phyloP scores from a whole-genome alignment of 768 basidiomycete species.

The Auricularia sp. region DNA sequence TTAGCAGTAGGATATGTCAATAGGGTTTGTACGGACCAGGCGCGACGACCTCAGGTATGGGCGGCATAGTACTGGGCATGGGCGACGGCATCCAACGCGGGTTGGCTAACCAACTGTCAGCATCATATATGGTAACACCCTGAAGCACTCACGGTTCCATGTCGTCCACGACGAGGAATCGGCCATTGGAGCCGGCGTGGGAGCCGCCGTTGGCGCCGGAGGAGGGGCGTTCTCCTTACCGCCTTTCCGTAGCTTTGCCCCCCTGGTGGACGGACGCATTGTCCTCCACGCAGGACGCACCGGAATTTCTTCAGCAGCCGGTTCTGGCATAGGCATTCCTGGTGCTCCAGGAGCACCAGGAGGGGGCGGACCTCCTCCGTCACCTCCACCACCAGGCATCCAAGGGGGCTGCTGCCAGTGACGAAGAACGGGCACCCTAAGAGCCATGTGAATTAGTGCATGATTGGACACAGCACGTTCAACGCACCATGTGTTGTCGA shows the following conservation, averaged over 20 bases:
- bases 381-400: background rate
- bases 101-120: background rate
- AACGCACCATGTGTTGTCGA: constrained; percentile 62
- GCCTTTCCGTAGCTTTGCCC: constrained; percentile 44
- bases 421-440: constrained; percentile 32
- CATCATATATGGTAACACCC: background rate
- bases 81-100: background rate
- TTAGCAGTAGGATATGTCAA: background rate
- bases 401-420: constrained; percentile 3
- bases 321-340: constrained; percentile 25
- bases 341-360: constrained; percentile 6
- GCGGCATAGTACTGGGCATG: background rate
- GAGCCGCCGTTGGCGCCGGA: constrained; percentile 28
- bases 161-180: constrained; percentile 70
- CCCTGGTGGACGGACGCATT: constrained; percentile 41
- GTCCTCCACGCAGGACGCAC: constrained; percentile 55
- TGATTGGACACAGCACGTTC: constrained; percentile 3
- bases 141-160: constrained; percentile 56
- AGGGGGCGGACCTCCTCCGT: background rate
- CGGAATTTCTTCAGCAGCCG: constrained; percentile 31
- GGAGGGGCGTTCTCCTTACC: constrained; percentile 28
- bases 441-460: background rate
- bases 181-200: constrained; percentile 14
- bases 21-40: background rate
- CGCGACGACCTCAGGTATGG: background rate